A percentile compares a stretch with the other conserved stretches of the same genome.
Evolutionary conservation across 345 rosid genomes (phyloP).

Genomic region (Barbarea vulgaris): DNA sequence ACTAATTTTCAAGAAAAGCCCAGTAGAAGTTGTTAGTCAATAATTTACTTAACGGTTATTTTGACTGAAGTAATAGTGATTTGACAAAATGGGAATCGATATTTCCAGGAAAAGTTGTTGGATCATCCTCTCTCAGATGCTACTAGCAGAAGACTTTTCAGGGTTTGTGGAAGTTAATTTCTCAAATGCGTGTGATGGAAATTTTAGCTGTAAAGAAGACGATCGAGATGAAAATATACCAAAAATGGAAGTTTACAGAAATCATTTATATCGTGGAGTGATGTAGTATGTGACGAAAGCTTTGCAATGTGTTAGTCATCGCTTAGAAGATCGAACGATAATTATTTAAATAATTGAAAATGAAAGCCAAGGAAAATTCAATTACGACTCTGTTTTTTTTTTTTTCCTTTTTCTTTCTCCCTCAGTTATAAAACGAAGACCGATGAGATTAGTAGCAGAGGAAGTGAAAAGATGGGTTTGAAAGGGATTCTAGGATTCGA

Average conservation of each 20-base stretch:
- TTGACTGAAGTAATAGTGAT: not conserved
- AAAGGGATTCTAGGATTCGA: slow-evolving; percentile 84
- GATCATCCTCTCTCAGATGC: not conserved
- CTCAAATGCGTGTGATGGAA: not conserved
- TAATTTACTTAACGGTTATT: not conserved
- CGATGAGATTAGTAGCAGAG: not conserved
- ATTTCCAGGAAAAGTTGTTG: not conserved
- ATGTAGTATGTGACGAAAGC: slow-evolving; percentile 28
- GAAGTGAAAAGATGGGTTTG: slow-evolving; percentile 56
- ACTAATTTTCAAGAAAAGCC: not conserved
- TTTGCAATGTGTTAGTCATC: slow-evolving; percentile 11
- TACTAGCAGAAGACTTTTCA: not conserved
- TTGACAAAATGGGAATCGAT: not conserved
- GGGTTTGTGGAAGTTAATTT: not conserved
- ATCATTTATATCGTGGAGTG: not conserved
- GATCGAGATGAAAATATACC: not conserved
- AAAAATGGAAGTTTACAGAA: not conserved
- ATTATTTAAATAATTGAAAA: not conserved
- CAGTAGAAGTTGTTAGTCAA: not conserved
- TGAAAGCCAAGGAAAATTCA: not conserved
- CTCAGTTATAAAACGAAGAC: not conserved
- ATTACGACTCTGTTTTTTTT: slow-evolving; percentile 20
- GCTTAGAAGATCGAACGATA: not conserved
- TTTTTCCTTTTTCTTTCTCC: too few species aligned
- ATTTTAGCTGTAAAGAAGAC: not conserved